Conservation (phyloP, 257 asterid species). For the Paraleonurus japonicus region DNA sequence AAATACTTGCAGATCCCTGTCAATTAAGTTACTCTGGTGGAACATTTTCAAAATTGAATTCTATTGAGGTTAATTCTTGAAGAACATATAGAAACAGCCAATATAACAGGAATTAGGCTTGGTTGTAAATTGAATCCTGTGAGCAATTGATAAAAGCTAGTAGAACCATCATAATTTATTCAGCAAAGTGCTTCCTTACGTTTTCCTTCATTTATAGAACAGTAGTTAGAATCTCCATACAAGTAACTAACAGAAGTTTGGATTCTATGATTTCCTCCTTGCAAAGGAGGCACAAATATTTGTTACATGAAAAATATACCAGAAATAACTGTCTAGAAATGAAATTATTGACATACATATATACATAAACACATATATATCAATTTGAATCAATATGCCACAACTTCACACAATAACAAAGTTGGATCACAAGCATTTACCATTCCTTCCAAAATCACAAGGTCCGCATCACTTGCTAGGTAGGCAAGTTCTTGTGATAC, state of each 20-base stretch:
- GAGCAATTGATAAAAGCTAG: not conserved
- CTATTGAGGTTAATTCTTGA: not conserved
- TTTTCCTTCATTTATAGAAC: not conserved
- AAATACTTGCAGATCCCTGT: not conserved
- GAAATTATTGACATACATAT: not conserved
- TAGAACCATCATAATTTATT: not conserved
- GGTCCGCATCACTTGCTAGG: constrained; percentile 85
- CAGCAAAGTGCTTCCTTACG: not conserved
- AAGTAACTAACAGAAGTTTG: not conserved
- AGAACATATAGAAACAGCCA: not conserved
- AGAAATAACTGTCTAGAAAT: not conserved
- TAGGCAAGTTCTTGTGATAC: constrained; percentile 92
- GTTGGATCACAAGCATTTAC: constrained; percentile 39
- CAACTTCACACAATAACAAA: not conserved
- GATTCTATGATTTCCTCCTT: not conserved
- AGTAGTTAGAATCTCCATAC: not conserved
- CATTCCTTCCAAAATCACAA: constrained; percentile 96
- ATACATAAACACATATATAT: not conserved
- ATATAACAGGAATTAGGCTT: not conserved
- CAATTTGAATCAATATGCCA: constrained; percentile 1
- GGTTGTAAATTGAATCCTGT: not conserved
- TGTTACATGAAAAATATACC: not conserved
- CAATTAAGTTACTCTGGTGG: not conserved
- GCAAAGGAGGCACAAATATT: not conserved
- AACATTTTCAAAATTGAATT: not conserved